These are phyloP conservation scores for Lecanicillium sp. DNA, from an alignment of 2,329 filamentous ascomycete species.

Conservation along the genomic window DNA sequence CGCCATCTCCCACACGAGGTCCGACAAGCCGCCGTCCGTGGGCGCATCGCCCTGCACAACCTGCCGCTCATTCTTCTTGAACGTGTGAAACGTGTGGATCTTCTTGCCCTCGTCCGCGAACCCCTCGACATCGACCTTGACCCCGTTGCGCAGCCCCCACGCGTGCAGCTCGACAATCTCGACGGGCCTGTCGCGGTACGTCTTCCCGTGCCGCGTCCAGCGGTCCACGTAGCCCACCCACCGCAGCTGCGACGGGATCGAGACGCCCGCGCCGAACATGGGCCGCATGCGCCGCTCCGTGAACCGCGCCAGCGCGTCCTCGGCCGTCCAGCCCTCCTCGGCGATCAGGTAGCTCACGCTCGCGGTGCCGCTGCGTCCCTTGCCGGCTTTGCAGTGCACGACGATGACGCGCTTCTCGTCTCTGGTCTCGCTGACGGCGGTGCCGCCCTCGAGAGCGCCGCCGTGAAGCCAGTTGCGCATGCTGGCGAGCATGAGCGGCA, in stretches of 20 bases:
- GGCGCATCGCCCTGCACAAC: conserved; percentile 56
- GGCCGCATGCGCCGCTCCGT: conserved; percentile 85
- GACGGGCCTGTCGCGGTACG: conserved; percentile 74
- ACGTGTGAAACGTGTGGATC: conserved; percentile 79
- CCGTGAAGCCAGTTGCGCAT: conserved; percentile 83
- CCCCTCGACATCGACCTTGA: conserved; percentile 80
- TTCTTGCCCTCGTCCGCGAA: conserved; percentile 83
- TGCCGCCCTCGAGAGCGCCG: conserved; percentile 30
- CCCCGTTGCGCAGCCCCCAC: conserved; percentile 81
- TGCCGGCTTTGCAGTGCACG: conserved; percentile 96
- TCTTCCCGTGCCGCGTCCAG: conserved; percentile 70
- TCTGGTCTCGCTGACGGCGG: conserved; percentile 21
- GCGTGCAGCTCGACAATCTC: conserved; percentile 86
- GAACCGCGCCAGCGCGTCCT: conserved; percentile 50
- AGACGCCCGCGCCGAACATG: conserved; percentile 81
- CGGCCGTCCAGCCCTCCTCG: conserved; percentile 60
- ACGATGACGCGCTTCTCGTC: conserved; percentile 63
- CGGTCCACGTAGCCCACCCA: conserved; percentile 85
- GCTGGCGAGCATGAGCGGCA: conserved; percentile 82
- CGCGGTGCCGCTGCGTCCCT: conserved; percentile 84
- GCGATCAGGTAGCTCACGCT: conserved; percentile 86
- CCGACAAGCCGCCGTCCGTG: conserved; percentile 41
- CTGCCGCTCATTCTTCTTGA: conserved; percentile 64
- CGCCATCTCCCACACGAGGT: conserved; percentile 50
- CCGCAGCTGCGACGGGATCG: conserved; percentile 84